A percentile compares a stretch with the other conserved stretches of the same genome.
Conservation (phyloP, 441 rosid species). For the Euphorbia neoarborescens region DNA sequence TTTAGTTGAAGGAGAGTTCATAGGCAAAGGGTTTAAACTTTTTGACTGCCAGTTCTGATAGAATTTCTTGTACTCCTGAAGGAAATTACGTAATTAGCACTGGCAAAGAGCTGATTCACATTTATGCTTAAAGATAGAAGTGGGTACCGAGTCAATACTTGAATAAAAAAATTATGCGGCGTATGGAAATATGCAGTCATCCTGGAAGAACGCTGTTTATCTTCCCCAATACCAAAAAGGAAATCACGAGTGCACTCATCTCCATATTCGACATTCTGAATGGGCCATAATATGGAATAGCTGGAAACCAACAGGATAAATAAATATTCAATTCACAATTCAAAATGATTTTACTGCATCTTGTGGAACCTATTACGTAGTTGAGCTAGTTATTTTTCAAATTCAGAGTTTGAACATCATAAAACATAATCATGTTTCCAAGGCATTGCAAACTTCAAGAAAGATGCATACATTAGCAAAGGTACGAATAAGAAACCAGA, state of each 20-base stretch:
- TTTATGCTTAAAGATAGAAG: conserved; percentile 11
- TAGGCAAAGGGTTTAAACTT: conserved; percentile 31
- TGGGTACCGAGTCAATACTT: conserved; percentile 34
- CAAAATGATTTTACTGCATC: neutral
- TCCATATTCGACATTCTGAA: conserved; percentile 41
- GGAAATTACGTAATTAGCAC: conserved; percentile 19
- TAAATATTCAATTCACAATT: neutral
- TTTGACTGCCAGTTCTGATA: conserved; percentile 34
- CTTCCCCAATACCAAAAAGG: conserved; percentile 80
- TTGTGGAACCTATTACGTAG: neutral
- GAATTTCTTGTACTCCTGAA: conserved; percentile 68
- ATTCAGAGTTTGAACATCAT: conserved; percentile 4
- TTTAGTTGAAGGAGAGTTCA: conserved; percentile 31
- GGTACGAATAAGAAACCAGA: conserved; percentile 9
- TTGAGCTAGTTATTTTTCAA: neutral
- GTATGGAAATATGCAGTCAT: conserved; percentile 87
- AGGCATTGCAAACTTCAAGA: neutral
- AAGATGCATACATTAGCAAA: conserved; percentile 10
- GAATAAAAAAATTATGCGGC: conserved; percentile 67
- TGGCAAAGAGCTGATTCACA: conserved; percentile 15
- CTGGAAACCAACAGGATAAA: conserved; percentile 30
- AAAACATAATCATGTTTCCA: neutral
- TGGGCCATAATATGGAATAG: conserved; percentile 83
- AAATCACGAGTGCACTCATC: conserved; percentile 88
- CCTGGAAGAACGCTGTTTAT: conserved; percentile 84